Evolutionary conservation across 805 yeast genomes (phyloP).

Genomic region (Cephaloascus fragrans): DNA sequence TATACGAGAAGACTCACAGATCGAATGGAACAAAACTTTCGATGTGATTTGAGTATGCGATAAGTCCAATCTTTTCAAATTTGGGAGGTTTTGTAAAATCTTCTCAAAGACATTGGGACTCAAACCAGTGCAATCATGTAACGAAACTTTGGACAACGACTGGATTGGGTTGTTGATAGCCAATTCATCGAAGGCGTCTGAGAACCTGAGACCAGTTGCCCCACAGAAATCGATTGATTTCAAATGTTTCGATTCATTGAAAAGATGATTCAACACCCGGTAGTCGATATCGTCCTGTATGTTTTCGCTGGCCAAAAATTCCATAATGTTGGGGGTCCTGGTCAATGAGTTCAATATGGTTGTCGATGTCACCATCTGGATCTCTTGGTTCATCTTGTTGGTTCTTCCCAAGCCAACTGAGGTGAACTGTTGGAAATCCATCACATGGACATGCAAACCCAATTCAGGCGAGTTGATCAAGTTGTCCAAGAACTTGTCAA

Average conservation of each 20-base stretch:
- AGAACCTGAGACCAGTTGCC: constrained; percentile 58
- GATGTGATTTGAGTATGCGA: constrained; percentile 74
- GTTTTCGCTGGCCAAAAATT: constrained; percentile 77
- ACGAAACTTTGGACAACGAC: constrained; percentile 43
- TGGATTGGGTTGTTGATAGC: constrained; percentile 12
- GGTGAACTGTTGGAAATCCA: constrained; percentile 85
- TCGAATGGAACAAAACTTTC: constrained; percentile 35
- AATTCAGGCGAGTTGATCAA: constrained; percentile 34
- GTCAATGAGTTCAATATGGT: constrained; percentile 59
- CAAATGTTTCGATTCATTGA: constrained; percentile 44
- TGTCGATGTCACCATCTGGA: constrained; percentile 75
- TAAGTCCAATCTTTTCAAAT: constrained; percentile 62
- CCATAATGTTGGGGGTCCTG: constrained; percentile 58
- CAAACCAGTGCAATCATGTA: constrained; percentile 83
- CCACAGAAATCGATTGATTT: constrained; percentile 85
- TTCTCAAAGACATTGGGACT: constrained; percentile 45
- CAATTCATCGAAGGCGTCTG: constrained; percentile 42
- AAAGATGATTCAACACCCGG: constrained; percentile 43
- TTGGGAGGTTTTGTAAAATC: constrained; percentile 45
- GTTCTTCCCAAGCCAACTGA: constrained; percentile 86
- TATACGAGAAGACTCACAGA: constrained; percentile 49
- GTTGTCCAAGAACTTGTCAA: constrained; percentile 58
- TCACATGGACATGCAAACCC: constrained; percentile 56
- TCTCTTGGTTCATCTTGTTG: constrained; percentile 81
- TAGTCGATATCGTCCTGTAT: constrained; percentile 73